Base-by-base conservation (phyloP, 345 rosid species). In the Trapa bicornis region DNA sequence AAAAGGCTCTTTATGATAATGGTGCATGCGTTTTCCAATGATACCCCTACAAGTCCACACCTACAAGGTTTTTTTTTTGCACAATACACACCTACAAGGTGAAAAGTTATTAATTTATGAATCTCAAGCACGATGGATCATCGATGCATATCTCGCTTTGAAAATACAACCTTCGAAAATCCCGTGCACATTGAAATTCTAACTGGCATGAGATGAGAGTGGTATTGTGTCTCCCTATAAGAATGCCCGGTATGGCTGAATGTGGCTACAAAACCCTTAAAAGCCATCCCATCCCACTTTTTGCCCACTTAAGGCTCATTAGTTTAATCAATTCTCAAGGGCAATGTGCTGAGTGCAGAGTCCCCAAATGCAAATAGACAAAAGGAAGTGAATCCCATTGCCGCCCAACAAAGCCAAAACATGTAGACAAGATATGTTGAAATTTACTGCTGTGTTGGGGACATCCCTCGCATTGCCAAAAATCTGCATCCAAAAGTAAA, bases 201-300 rank as follows among this genome's bases (percentile, higher is more conserved):
- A 56, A 29, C 29, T 56, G 22, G 36, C 42, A 8, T 32, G 35
- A 38, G 16, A 57, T 22, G 29, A 22, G 29, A 22, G 29, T 22
- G 29, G 57, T 29, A 9, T 48, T 61, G 43, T 66, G 47, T 37
- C 61, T 69, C 65, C 72, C 72, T 5, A 61, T 35, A 58, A 69
- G 65, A 60, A 60, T 69, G 66, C 72, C 72, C 61, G 4, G 64
- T 3, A 61, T 47, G 63, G 15, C 69, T 53, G 14, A 38, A 67
- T 39, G 32, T 56, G 29, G 37, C 29, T 67, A 16, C 56, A 52
- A 41, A 67, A 67, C 69, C 56, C 42, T 16, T 50, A 52, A 67
- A 67, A 43, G 69, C 61, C 69, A 36, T 52, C 42, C 42, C 42
- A 22, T 6, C 61, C 61, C 36, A 67, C 69, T 52, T 67, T 67